Base-by-base conservation (phyloP, 768 basidiomycete species). In the Auriculariales sp. region DNA sequence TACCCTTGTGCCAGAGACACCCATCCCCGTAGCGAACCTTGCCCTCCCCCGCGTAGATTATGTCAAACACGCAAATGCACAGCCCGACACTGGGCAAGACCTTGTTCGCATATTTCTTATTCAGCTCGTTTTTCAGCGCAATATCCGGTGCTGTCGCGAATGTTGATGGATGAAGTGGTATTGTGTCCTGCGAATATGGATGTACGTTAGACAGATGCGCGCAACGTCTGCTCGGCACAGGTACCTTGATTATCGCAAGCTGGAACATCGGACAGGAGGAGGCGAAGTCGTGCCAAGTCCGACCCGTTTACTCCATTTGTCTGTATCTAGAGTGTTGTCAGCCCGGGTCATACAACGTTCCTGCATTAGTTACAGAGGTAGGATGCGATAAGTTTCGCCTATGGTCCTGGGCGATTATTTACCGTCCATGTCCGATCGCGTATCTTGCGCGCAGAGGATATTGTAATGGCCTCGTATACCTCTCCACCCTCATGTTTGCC, bases 1-100 rank as follows among this genome's bases (percentile, higher is more conserved):
- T 47, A 93, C 93, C 78, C 73, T 86, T 90, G 61, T 98, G 92
- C 83, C 92, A 98, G 59, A 94, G 68, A 60, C 81, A 81, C 0
- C 94, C 94, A 63, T 99, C 94, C 0, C 94, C 93, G 58, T 93
- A 95, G 30, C 91, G 74, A 3, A 99, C 81, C 54, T 85, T 92
- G 1, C 94, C 94, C 59, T 97, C 92, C 1, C 89, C 83, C 1
- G 80, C 84, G 55, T 89, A 77, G 0, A 80, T 68, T 33, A 99
- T 66, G 62, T 98, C 94, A 53, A 91, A 95, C 1, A 91, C 77
- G 52, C 82, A 88, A 48, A 98, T 75, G 55, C 89, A 93, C 22
- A 99, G 75, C 1, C 94, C 94, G 50, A 94, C 81, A 50, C 91
- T 84, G 58, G 92, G 87, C 15, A 97, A 67, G 42, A 93, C 78